Conservation (phyloP, 768 basidiomycete species). For the Mycena latifolia region DNA sequence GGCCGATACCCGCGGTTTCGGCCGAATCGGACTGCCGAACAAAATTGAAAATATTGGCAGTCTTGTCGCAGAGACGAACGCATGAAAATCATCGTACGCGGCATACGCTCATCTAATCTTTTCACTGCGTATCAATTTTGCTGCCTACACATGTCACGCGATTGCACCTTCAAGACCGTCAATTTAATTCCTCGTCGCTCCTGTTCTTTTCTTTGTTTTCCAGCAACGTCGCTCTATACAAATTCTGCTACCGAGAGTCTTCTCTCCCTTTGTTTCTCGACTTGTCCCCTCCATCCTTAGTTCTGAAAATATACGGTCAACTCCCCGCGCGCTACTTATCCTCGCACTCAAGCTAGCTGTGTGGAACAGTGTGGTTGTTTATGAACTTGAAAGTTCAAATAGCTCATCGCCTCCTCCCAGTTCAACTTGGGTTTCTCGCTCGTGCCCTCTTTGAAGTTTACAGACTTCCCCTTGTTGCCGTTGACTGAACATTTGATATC, state of each 20-base stretch:
- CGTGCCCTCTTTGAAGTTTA: constrained; percentile 2
- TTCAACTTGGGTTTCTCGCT: constrained; percentile 1
- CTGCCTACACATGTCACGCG: constrained; percentile 2
- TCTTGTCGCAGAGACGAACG: constrained; percentile 49
- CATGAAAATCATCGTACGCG: constrained; percentile 1
- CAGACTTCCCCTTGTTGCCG: constrained; percentile 4
- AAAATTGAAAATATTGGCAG: constrained; percentile 7
- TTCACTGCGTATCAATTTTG: constrained; percentile 7
- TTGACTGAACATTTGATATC: constrained; percentile 4
- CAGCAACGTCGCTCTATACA: constrained; percentile 6
- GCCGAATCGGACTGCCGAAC: constrained; percentile 11
- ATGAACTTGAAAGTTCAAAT: constrained; percentile 6
- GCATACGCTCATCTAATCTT: constrained; percentile 5
- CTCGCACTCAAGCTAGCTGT: background rate
- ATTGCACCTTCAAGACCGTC: background rate
- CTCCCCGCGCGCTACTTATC: constrained; percentile 2
- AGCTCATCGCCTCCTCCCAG: constrained; percentile 4
- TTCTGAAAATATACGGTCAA: background rate
- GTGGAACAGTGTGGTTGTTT: constrained; percentile 6
- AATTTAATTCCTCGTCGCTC: background rate
- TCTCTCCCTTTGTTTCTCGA: background rate
- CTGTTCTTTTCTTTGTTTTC: constrained; percentile 8
- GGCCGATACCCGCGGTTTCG: constrained; percentile 1
- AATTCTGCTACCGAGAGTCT: too few relatives aligned
- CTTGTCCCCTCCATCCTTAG: constrained; percentile 1